Evolutionary conservation across 2,329 filamentous ascomycete species (phyloP).

Genomic region (Ophiostoma perfectum): DNA sequence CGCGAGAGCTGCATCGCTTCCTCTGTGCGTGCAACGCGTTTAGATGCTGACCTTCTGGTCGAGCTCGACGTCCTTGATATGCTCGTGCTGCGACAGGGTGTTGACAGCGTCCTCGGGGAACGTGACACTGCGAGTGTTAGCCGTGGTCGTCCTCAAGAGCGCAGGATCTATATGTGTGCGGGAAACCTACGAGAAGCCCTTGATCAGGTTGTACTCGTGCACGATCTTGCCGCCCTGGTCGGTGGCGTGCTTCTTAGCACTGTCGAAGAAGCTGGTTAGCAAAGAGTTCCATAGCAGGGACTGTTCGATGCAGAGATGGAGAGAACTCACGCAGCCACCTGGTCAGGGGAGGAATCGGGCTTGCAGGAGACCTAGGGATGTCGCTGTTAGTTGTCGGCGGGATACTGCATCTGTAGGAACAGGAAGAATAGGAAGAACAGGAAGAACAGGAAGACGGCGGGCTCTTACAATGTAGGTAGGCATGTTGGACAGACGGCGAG

Average conservation of each 20-base stretch:
- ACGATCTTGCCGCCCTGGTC: slow-evolving; percentile 78
- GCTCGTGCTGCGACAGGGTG: slow-evolving; percentile 61
- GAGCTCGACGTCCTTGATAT: slow-evolving; percentile 68
- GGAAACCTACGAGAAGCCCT: slow-evolving; percentile 76
- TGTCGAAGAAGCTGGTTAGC: slow-evolving; percentile 33
- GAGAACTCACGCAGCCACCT: slow-evolving; percentile 59
- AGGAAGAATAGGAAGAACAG: background rate
- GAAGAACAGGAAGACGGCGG: background rate
- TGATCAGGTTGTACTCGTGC: slow-evolving; percentile 81
- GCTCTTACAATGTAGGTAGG: slow-evolving; percentile 28
- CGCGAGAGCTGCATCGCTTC: background rate
- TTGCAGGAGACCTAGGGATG: slow-evolving; percentile 69
- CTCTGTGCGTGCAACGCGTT: slow-evolving; percentile 25
- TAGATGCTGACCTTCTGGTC: slow-evolving; percentile 68
- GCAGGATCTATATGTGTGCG: background rate
- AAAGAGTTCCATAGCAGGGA: background rate
- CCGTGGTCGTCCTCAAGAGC: background rate
- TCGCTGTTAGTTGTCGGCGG: background rate
- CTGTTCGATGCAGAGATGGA: background rate
- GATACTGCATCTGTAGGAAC: background rate
- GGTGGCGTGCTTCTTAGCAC: slow-evolving; percentile 68
- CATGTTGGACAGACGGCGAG: slow-evolving; percentile 23
- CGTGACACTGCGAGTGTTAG: slow-evolving; percentile 53
- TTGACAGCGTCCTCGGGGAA: slow-evolving; percentile 63
- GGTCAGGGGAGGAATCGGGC: slow-evolving; percentile 56